phyloP scores from a whole-genome alignment of 2,329 filamentous ascomycete genomes.

The Paecilomyces sp. region DNA sequence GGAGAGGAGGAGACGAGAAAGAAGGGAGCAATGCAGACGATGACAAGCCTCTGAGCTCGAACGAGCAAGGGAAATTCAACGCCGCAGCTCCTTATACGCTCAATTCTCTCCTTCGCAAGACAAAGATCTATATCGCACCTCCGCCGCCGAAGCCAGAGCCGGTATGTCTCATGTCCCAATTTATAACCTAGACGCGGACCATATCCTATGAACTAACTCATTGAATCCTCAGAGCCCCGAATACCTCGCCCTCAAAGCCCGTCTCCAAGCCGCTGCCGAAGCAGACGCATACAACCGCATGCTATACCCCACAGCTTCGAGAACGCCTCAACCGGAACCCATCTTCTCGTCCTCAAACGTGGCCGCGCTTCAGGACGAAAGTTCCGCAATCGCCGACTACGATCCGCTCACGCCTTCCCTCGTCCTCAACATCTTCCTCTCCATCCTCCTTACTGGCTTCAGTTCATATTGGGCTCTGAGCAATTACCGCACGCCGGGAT shows the following conservation, averaged over 20 bases:
- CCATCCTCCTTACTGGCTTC: constrained; percentile 62
- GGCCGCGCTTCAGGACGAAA: constrained; percentile 38
- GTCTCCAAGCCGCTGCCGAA: constrained; percentile 76
- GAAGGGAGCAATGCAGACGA: neutral
- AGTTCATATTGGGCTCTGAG: constrained; percentile 38
- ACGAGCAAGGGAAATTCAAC: constrained; percentile 3
- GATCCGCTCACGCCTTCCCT: constrained; percentile 45
- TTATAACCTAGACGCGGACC: too few relatives aligned
- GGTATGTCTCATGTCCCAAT: constrained; percentile 43
- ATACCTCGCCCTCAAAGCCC: constrained; percentile 82
- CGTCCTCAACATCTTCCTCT: constrained; percentile 84
- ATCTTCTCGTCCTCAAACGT: constrained; percentile 47
- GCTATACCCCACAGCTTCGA: constrained; percentile 53
- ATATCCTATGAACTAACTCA: too few relatives aligned
- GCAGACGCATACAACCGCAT: constrained; percentile 74
- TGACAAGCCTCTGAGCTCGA: neutral
- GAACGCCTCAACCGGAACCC: constrained; percentile 24
- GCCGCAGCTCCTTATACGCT: constrained; percentile 44
- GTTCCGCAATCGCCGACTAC: constrained; percentile 19
- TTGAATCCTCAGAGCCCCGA: constrained; percentile 55
- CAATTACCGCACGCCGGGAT: constrained; percentile 27
- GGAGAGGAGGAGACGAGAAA: constrained; percentile 5
- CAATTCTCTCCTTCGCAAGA: constrained; percentile 64
- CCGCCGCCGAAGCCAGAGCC: constrained; percentile 70
- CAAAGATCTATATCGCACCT: constrained; percentile 69